These are phyloP conservation scores for Nothophytophthora sp. DNA, from an alignment of 352 stramenopile genomes.

Conservation along the genomic window DNA sequence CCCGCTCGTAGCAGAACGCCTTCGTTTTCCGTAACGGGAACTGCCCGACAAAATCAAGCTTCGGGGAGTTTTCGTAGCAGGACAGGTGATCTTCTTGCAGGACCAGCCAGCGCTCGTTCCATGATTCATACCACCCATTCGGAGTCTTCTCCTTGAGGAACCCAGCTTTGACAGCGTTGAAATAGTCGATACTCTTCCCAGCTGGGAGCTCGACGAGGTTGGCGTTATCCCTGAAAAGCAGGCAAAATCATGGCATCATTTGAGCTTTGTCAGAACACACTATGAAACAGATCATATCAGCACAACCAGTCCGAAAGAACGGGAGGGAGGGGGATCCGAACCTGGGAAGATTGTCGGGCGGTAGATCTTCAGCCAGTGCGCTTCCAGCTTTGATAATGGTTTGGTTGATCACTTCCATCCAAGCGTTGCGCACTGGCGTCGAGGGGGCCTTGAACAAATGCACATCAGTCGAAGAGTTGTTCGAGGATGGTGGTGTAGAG, in stretches of 20 bases:
- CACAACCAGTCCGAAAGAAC: background rate
- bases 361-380: conserved; percentile 13
- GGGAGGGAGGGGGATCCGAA: background rate
- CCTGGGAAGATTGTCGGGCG: conserved; percentile 3
- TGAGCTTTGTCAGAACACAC: too few relatives aligned
- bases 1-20: conserved; percentile 70
- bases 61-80: conserved; percentile 83
- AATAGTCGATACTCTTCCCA: conserved; percentile 76
- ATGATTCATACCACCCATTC: conserved; percentile 85
- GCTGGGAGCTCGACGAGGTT: conserved; percentile 59
- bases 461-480: conserved; percentile 19
- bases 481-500: conserved; percentile 17
- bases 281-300: background rate
- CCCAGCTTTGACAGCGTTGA: conserved; percentile 71
- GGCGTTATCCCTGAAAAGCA: conserved; percentile 16
- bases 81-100: conserved; percentile 74
- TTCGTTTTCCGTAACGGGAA: conserved; percentile 69
- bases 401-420: conserved; percentile 65
- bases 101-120: conserved; percentile 81
- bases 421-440: conserved; percentile 67
- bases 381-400: conserved; percentile 31
- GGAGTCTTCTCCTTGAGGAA: conserved; percentile 74
- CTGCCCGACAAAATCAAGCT: conserved; percentile 69
- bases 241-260: too few relatives aligned
- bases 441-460: conserved; percentile 70